Evolutionary conservation across 2,329 filamentous ascomycete genomes (phyloP), one percentile per base, ranked within the genome.

Genomic region (Pyrenochaeta sp.): DNA sequence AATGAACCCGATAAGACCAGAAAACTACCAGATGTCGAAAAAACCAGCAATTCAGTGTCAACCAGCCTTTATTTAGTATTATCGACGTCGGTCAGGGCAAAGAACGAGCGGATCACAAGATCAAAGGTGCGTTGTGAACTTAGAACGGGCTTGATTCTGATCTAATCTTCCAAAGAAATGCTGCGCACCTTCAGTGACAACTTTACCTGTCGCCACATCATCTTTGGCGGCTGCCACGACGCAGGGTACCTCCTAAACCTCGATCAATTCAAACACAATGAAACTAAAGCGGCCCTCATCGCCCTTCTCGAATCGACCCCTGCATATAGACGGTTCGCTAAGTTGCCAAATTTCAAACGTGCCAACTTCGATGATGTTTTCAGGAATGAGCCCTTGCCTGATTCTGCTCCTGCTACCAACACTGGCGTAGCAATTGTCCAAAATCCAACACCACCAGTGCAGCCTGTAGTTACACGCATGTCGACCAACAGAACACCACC

Each of bases 191-290:
- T n/a, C 18, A 63, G 75, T 47, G 67, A 71, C 28, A 77, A 76
- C 42, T 62, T 71, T 11, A 75, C 76, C 27, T 76, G 74, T 61
- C 74, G 72, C 44, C 73, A 76, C 43, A 72, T 78, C 54, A 69
- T 77, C 51, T 78, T 78, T 47, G 75, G 73, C 14, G 75, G 74
- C 6, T 76, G 73, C 47, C 73, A 76, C 42, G 76, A 78, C 55
- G 72, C 73, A 29, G 75, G 75, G 21, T 77, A 74, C 45, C 65
- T 77, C 21, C 65, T 73, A 15, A 73, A 73, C 18, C 67, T 78
- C 35, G 74, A 77, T 36, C 67, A 71, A 9, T 77, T 76, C 60
- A 74, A 74, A 36, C 69, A 74, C 47, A 69, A 77, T 39, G 40
- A 59, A 20, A 41, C 46, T 24, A 68, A 66, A 28, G 64, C 69